Conservation (phyloP, 306 rosid species). For the Vicia faba region DNA sequence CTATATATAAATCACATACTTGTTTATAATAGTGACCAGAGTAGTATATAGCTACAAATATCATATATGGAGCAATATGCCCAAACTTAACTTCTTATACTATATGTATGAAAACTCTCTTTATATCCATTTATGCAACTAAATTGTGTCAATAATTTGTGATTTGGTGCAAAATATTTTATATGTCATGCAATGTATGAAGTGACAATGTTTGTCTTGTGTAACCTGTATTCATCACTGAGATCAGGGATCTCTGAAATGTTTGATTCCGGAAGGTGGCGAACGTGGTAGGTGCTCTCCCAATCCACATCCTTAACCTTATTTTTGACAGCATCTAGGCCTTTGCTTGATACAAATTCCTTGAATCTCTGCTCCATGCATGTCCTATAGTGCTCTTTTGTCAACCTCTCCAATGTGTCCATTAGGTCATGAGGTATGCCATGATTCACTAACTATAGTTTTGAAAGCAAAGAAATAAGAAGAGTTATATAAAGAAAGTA, state of each 20-base stretch:
- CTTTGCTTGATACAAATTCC: constrained; percentile 61
- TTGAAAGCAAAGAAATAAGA: constrained; percentile 16
- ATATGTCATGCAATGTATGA: constrained; percentile 34
- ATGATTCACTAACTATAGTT: constrained; percentile 63
- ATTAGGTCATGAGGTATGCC: constrained; percentile 65
- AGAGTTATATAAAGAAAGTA: constrained; percentile 17
- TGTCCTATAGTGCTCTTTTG: constrained; percentile 74
- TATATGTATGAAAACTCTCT: too few relatives aligned
- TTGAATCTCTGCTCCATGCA: constrained; percentile 76
- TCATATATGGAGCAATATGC: too few relatives aligned
- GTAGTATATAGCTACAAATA: too few relatives aligned
- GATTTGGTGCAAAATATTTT: not conserved
- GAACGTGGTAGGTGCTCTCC: constrained; percentile 81
- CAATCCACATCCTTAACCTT: constrained; percentile 84
- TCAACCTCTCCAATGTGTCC: constrained; percentile 76
- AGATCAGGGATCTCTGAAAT: constrained; percentile 71
- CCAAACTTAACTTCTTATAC: too few relatives aligned
- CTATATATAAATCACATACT: too few relatives aligned
- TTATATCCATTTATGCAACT: too few relatives aligned
- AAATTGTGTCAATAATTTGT: too few relatives aligned
- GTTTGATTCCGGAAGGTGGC: constrained; percentile 79
- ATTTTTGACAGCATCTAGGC: constrained; percentile 54
- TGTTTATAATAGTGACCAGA: too few relatives aligned
- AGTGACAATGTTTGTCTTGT: not conserved
- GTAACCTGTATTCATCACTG: constrained; percentile 69